phyloP scores from a whole-genome alignment of 495 filamentous ascomycete genomes.

The Gamarada debralockiae region DNA sequence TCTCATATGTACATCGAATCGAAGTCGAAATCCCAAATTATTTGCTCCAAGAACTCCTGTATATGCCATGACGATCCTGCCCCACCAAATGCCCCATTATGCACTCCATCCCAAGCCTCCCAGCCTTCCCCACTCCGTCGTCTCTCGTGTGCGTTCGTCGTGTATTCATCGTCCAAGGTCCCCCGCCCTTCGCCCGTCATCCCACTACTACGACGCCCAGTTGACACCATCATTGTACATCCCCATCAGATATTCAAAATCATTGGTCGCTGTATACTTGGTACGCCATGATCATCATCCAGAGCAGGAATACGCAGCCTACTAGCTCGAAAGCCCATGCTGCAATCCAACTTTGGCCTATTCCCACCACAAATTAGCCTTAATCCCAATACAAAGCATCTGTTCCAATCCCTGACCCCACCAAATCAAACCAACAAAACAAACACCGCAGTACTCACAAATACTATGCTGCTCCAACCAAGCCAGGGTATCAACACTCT shows the following conservation, averaged over 20 bases:
- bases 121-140: no score
- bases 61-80: no score
- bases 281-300: constrained; percentile 92
- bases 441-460: no score
- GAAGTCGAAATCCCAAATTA: no score
- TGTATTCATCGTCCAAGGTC: background rate
- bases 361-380: background rate
- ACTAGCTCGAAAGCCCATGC: constrained; percentile 69
- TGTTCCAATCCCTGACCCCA: no score
- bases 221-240: background rate
- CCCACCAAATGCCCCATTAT: background rate
- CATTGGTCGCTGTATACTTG: constrained; percentile 70
- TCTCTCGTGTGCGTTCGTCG: background rate
- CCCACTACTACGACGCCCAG: no score
- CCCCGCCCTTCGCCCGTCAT: background rate
- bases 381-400: no score
- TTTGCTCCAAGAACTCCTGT: no score
- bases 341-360: constrained; percentile 55
- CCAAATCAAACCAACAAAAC: no score
- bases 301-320: constrained; percentile 80
- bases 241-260: background rate
- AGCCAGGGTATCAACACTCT: constrained; percentile 69
- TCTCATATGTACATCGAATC: no score
- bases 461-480: constrained; percentile 86
- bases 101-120: background rate